Evolutionary conservation across 225 moss, liverwort and hornwort species (phyloP).

Genomic region (Takakia lepidozioides): DNA sequence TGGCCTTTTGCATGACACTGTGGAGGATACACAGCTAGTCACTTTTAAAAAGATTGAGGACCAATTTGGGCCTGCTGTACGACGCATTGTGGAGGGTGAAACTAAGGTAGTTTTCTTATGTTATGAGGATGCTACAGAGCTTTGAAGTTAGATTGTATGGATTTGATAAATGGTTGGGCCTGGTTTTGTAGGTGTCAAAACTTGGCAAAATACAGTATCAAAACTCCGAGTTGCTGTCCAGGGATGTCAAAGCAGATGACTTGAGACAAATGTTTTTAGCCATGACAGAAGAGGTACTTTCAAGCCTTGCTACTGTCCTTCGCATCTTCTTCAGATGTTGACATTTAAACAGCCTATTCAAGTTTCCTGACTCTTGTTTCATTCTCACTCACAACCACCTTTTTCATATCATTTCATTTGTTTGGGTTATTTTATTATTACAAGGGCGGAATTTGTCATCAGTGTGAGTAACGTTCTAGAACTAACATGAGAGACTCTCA

Average conservation of each 20-base stretch:
- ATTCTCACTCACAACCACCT: no score
- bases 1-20: constrained; percentile 91
- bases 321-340: no score
- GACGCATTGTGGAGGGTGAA: constrained; percentile 99
- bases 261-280: constrained; percentile 99
- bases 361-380: no score
- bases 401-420: no score
- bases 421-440: neutral
- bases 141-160: neutral
- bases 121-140: neutral
- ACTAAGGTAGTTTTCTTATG: constrained; percentile 62
- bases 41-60: constrained; percentile 93
- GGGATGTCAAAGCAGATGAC: constrained; percentile 98
- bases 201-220: constrained; percentile 99
- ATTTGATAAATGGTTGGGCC: constrained; percentile 1
- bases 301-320: no score
- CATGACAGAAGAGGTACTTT: constrained; percentile 92
- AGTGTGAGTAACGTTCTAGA: no score
- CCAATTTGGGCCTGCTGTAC: constrained; percentile 86
- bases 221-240: constrained; percentile 53
- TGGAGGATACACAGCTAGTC: constrained; percentile 93
- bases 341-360: no score
- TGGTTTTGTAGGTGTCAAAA: constrained; percentile 81
- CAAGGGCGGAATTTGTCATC: neutral
- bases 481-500: no score